Conservation (phyloP, 148 eudicot genomes). For the Limonium bicolor region DNA sequence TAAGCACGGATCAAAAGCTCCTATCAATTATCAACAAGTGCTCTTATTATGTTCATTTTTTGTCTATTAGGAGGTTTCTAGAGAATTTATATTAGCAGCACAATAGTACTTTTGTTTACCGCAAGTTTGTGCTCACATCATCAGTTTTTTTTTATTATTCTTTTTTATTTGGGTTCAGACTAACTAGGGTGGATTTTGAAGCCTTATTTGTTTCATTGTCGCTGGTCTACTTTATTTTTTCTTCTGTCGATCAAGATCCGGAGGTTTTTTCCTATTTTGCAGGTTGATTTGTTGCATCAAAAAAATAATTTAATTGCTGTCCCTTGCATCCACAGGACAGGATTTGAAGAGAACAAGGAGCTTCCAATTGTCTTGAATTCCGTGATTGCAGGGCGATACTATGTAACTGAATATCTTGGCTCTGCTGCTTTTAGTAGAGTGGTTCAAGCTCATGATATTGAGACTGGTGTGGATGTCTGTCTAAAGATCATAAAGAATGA, state of each 20-base stretch:
- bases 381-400: slow-evolving; percentile 67
- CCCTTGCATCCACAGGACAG: slow-evolving; percentile 56
- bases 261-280: slow-evolving; percentile 6
- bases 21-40: too few species aligned
- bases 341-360: slow-evolving; percentile 90
- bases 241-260: not conserved
- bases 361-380: slow-evolving; percentile 60
- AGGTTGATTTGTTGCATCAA: slow-evolving; percentile 9
- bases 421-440: slow-evolving; percentile 98
- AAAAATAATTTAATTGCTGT: slow-evolving; percentile 10
- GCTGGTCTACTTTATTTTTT: not conserved
- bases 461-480: slow-evolving; percentile 76
- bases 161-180: too few species aligned
- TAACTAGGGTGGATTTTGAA: too few species aligned
- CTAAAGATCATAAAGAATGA: slow-evolving; percentile 92
- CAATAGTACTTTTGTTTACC: too few species aligned
- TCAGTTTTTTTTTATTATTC: too few species aligned
- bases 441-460: slow-evolving; percentile 86
- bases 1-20: too few species aligned
- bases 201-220: too few species aligned
- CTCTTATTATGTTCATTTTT: too few species aligned
- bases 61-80: too few species aligned
- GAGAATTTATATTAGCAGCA: too few species aligned
- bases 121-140: too few species aligned
- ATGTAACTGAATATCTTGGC: slow-evolving; percentile 75